These are phyloP conservation scores for Monosporozyma aerobia DNA, from an alignment of 805 yeast genomes.

Conservation along the genomic window DNA sequence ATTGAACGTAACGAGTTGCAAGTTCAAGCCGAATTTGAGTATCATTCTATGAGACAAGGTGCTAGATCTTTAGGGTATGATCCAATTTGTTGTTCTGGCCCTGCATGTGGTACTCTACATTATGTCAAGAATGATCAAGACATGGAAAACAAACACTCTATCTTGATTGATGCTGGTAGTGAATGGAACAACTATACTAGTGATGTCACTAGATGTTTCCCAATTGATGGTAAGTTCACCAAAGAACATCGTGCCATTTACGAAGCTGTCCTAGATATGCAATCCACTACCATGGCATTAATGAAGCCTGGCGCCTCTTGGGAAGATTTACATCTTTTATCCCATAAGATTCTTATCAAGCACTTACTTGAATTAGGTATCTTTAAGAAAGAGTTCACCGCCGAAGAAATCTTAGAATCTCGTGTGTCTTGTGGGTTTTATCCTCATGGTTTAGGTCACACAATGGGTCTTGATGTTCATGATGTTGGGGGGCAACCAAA, in stretches of 20 bases:
- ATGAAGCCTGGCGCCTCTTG: conserved; percentile 78
- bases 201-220: conserved; percentile 94
- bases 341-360: conserved; percentile 70
- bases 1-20: conserved; percentile 84
- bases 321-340: conserved; percentile 74
- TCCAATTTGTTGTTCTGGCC: conserved; percentile 93
- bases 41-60: conserved; percentile 91
- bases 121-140: conserved; percentile 74
- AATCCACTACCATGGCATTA: conserved; percentile 52
- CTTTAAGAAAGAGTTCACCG: conserved; percentile 47
- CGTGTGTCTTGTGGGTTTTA: conserved; percentile 69
- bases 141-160: conserved; percentile 47
- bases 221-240: conserved; percentile 82
- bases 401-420: conserved; percentile 60
- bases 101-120: conserved; percentile 84
- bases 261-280: conserved; percentile 76
- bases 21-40: conserved; percentile 89
- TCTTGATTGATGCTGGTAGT: conserved; percentile 93
- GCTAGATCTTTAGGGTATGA: conserved; percentile 84
- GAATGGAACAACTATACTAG: conserved; percentile 91
- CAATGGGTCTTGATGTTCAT: conserved; percentile 91
- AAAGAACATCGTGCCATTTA: conserved; percentile 79
- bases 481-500: conserved; percentile 88
- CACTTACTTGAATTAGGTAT: conserved; percentile 68
- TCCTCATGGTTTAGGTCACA: conserved; percentile 95